Percentiles rank a stretch among this genome's conserved stretches.
These are phyloP conservation scores for Globisporangium parvum DNA, from an alignment of 352 stramenopile genomes.

Conservation along the genomic window DNA sequence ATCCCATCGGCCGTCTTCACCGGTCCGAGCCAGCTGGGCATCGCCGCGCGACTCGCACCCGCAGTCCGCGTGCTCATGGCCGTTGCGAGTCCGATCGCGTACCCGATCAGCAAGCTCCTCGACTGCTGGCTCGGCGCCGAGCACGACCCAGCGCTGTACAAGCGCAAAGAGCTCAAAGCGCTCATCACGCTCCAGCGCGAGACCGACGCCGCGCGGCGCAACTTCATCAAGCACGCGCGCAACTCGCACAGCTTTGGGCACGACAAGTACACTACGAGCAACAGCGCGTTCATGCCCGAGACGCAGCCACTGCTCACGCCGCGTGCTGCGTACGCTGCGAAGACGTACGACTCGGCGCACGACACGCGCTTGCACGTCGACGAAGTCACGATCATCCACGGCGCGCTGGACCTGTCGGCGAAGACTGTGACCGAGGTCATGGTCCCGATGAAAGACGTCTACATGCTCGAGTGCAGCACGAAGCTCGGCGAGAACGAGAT, in stretches of 20 bases:
- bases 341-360: constrained; percentile 27
- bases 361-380: constrained; percentile 59
- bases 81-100: constrained; percentile 85
- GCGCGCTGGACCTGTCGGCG: constrained; percentile 84
- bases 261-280: not conserved
- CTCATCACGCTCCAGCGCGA: constrained; percentile 78
- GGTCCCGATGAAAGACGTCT: constrained; percentile 81
- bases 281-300: constrained; percentile 12
- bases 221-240: constrained; percentile 23
- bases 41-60: constrained; percentile 77
- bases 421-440: constrained; percentile 85
- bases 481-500: constrained; percentile 70
- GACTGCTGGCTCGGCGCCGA: constrained; percentile 84
- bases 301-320: constrained; percentile 22
- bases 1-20: constrained; percentile 93
- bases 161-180: constrained; percentile 86
- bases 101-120: constrained; percentile 87
- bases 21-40: constrained; percentile 88
- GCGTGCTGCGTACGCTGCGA: constrained; percentile 16
- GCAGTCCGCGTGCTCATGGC: constrained; percentile 87
- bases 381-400: constrained; percentile 91
- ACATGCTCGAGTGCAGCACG: constrained; percentile 76
- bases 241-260: constrained; percentile 1
- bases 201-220: constrained; percentile 32
- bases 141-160: constrained; percentile 77